Conservation (phyloP, 331 rosid species). For the Pyracantha coccinea region DNA sequence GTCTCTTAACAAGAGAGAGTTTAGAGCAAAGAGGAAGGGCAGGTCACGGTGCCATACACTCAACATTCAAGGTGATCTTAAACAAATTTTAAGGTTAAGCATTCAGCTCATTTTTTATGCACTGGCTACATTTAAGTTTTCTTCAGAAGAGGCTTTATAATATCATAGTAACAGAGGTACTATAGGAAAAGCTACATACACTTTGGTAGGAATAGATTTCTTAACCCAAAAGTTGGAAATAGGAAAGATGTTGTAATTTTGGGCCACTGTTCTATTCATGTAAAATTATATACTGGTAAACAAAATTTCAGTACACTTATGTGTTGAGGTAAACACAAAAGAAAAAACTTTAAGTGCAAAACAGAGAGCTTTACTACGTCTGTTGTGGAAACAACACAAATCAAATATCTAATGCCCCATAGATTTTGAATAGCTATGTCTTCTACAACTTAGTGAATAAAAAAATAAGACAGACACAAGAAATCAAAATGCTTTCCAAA, state of each 20-base stretch:
- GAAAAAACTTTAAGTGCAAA: too few species aligned
- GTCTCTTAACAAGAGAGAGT: neutral
- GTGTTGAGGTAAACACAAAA: neutral
- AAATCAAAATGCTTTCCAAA: neutral
- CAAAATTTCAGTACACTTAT: neutral
- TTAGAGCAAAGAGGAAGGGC: neutral
- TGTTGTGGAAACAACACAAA: neutral
- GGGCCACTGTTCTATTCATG: neutral
- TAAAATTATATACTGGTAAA: neutral
- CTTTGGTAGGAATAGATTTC: neutral
- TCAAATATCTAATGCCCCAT: neutral
- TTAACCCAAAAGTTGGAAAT: neutral
- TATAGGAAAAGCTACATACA: neutral
- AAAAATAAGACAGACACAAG: neutral
- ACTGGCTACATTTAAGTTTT: neutral
- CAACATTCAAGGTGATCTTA: neutral
- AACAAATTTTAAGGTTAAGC: neutral
- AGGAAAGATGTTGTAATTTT: neutral
- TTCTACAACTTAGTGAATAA: neutral
- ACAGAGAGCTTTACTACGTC: neutral
- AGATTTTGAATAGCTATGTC: neutral
- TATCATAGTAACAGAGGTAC: neutral
- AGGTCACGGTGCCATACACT: neutral
- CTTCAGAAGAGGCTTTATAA: neutral
- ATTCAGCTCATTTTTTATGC: neutral